Base-by-base conservation (phyloP, 2,329 filamentous ascomycete genomes). In the Sporothrix protearum region DNA sequence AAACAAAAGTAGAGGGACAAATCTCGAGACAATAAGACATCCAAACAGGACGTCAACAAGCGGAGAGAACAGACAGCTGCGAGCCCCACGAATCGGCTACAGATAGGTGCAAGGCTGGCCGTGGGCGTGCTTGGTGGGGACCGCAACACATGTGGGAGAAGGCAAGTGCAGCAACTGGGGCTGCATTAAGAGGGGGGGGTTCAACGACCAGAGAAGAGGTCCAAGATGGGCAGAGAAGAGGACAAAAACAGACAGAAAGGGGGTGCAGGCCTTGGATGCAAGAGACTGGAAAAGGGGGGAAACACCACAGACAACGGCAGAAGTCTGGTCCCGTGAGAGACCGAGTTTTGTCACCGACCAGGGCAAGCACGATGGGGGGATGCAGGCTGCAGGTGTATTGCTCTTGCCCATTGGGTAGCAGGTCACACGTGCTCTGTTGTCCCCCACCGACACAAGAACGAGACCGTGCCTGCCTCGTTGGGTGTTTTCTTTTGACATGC, bases 301-400 rank as follows among this genome's bases (percentile, higher is more conserved):
- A 61, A 12, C 33, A 33, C n/a, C 33, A 45, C 67, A 69, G 55
- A 69, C 49, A 57, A 25, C 67, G 9, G 57, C 67, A 47, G 49
- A 51, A 69, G 63, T 19, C 49, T 70, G 68, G 42, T 64, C 68
- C 68, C 55, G 68, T 70, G 68, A 63, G 55, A 64, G 55, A 47
- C 57, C 64, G 68, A 63, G 30, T 53, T 63, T 68, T 70, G 57
- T 57, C 68, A 30, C 53, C 28, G 53, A 69, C 39, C 42, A 39
- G 57, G 68, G 68, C 22, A 70, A 19, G 55, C 25, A 45, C 68
- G 68, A 59, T 69, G 53, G 55, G 55, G 53, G 49, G 30, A 28
- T 55, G 66, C 49, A 55, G 10, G 28, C 66, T 53, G 64, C 64
- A 55, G 49, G 14, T 42, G 66, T 45, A 14, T 28, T 36, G 42